These are phyloP conservation scores for Saturnispora hagleri DNA, from an alignment of 805 yeast genomes.

Conservation along the genomic window DNA sequence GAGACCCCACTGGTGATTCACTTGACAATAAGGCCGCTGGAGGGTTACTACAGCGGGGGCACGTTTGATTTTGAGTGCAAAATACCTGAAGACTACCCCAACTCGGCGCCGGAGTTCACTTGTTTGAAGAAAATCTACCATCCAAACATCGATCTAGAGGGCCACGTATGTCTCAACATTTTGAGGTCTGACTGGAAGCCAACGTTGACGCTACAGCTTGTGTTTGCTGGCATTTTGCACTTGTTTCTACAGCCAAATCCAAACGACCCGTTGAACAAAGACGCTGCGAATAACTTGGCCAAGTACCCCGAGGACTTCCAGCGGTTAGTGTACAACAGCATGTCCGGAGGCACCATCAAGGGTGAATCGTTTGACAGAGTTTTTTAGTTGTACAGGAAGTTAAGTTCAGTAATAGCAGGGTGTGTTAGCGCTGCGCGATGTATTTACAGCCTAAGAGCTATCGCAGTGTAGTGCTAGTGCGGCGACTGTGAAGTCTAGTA, in stretches of 20 bases:
- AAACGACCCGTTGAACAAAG: constrained; percentile 85
- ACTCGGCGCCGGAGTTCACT: constrained; percentile 81
- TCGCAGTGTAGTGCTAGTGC: no score
- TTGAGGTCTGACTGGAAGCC: constrained; percentile 96
- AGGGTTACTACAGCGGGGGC: constrained; percentile 67
- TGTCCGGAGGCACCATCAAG: constrained; percentile 65
- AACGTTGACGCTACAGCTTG: constrained; percentile 69
- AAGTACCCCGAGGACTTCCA: constrained; percentile 42
- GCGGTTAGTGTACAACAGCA: constrained; percentile 46
- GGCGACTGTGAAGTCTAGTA: no score
- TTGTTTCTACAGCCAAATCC: constrained; percentile 87
- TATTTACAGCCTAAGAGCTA: no score
- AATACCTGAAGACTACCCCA: constrained; percentile 71
- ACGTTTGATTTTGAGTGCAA: constrained; percentile 57
- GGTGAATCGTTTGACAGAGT: constrained; percentile 58
- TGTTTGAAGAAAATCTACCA: constrained; percentile 72
- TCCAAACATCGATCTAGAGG: constrained; percentile 86
- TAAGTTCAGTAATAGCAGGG: neutral
- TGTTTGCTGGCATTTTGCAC: constrained; percentile 77
- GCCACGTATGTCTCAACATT: constrained; percentile 86
- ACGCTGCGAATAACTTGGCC: constrained; percentile 60
- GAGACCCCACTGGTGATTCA: constrained; percentile 53
- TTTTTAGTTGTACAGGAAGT: neutral
- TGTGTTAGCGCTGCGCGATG: no score
- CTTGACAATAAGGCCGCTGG: constrained; percentile 52